Conservation (phyloP, 768 basidiomycete species). For the Boletellus emodensis region DNA sequence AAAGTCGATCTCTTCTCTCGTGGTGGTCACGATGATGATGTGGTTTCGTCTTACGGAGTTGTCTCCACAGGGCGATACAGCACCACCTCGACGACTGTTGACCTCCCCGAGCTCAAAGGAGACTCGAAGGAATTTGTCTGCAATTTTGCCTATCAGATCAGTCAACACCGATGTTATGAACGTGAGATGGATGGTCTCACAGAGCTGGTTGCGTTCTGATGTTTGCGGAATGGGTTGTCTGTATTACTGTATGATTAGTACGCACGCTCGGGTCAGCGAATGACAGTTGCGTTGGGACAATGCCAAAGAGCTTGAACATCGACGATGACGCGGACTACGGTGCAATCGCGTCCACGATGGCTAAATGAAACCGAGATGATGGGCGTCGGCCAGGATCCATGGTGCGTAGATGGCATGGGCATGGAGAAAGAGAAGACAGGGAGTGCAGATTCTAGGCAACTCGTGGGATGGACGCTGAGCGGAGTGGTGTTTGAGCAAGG, state of each 20-base stretch:
- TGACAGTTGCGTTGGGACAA: neutral
- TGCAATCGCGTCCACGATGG: too few relatives aligned
- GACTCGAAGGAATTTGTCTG: slow-evolving; percentile 51
- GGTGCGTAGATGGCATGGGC: too few relatives aligned
- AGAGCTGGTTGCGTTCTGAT: slow-evolving; percentile 45
- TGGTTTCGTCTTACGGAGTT: slow-evolving; percentile 57
- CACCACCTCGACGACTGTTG: slow-evolving; percentile 33
- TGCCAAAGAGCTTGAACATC: neutral
- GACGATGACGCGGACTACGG: too few relatives aligned
- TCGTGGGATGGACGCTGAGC: too few relatives aligned
- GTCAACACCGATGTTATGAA: slow-evolving; percentile 62
- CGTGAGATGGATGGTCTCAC: slow-evolving; percentile 59
- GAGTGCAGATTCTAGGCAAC: too few relatives aligned
- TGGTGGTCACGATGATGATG: slow-evolving; percentile 29
- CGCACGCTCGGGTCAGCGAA: neutral
- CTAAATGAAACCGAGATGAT: too few relatives aligned
- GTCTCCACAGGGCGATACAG: slow-evolving; percentile 57
- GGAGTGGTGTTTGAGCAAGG: too few relatives aligned
- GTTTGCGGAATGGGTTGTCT: neutral
- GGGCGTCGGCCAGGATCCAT: too few relatives aligned
- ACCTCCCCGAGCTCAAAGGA: slow-evolving; percentile 41
- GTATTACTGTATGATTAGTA: slow-evolving; percentile 10
- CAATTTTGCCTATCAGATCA: slow-evolving; percentile 59
- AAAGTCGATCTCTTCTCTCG: slow-evolving; percentile 40
- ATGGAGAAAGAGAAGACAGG: too few relatives aligned